These are phyloP conservation scores for Hypoxylon sp. DNA, from an alignment of 2,329 filamentous ascomycete species.

Conservation along the genomic window DNA sequence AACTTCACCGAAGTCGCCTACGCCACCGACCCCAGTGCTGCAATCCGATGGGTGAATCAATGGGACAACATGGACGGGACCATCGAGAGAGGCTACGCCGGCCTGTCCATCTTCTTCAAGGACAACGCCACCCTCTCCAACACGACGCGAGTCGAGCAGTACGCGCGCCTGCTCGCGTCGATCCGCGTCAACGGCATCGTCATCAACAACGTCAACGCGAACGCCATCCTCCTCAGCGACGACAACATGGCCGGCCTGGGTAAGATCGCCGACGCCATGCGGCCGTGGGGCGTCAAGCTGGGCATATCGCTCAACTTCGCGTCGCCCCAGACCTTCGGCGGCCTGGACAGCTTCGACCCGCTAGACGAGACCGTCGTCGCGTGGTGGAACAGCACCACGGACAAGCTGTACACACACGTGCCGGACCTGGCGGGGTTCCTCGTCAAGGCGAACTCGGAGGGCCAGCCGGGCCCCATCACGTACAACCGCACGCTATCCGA, in stretches of 20 bases:
- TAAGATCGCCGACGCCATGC: slow-evolving; percentile 72
- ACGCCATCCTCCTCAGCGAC: slow-evolving; percentile 65
- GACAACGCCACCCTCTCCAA: slow-evolving; percentile 67
- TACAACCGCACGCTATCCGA: slow-evolving; percentile 77
- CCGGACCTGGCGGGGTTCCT: slow-evolving; percentile 77
- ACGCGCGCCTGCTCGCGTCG: slow-evolving; percentile 74
- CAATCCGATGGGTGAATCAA: slow-evolving; percentile 76
- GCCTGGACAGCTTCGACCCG: slow-evolving; percentile 72
- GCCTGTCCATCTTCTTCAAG: slow-evolving; percentile 75
- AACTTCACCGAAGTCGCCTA: slow-evolving; percentile 62
- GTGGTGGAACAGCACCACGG: slow-evolving; percentile 72
- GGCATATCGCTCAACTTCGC: slow-evolving; percentile 77
- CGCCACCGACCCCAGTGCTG: slow-evolving; percentile 61
- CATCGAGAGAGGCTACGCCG: slow-evolving; percentile 76
- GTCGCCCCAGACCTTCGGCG: slow-evolving; percentile 68
- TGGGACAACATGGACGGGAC: slow-evolving; percentile 78
- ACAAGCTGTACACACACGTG: slow-evolving; percentile 68
- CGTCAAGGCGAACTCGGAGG: slow-evolving; percentile 79
- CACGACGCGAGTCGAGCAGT: slow-evolving; percentile 69
- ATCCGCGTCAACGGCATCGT: slow-evolving; percentile 74
- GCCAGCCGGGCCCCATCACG: slow-evolving; percentile 74
- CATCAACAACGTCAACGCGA: slow-evolving; percentile 80
- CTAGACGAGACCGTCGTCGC: slow-evolving; percentile 68
- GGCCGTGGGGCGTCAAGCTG: slow-evolving; percentile 74
- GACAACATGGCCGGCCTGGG: slow-evolving; percentile 71